A percentile compares a stretch with the other conserved stretches of the same genome.
These are phyloP conservation scores for Lathyrus sativus DNA, from an alignment of 306 rosid genomes.

Conservation along the genomic window DNA sequence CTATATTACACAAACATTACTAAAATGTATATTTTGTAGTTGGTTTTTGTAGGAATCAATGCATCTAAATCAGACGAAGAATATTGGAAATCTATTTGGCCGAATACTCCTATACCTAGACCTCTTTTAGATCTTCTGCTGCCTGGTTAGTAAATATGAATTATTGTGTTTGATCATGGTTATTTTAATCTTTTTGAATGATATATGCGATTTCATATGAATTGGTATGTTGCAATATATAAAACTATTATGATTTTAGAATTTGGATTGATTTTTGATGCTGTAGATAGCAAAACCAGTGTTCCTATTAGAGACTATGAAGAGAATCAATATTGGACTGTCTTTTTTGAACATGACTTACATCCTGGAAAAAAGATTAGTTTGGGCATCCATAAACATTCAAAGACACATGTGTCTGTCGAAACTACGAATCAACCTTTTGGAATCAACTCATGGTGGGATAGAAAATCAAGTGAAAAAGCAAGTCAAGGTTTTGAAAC, in stretches of 20 bases:
- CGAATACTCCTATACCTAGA: neutral
- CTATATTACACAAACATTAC: too few relatives aligned
- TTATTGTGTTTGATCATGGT: too few relatives aligned
- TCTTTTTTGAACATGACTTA: constrained; percentile 24
- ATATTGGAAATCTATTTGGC: neutral
- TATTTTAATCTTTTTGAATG: neutral
- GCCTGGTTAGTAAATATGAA: neutral
- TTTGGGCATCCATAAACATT: constrained; percentile 6
- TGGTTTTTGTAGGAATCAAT: too few relatives aligned
- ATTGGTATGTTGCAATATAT: too few relatives aligned
- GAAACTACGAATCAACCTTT: neutral
- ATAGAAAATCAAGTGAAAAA: too few relatives aligned
- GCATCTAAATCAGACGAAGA: neutral
- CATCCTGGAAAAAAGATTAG: constrained; percentile 4
- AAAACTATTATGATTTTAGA: too few relatives aligned
- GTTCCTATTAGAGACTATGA: constrained; percentile 2
- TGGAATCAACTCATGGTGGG: neutral
- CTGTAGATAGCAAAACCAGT: neutral
- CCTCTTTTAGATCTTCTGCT: neutral
- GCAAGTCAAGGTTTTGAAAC: too few relatives aligned
- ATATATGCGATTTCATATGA: too few relatives aligned
- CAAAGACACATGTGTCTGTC: too few relatives aligned
- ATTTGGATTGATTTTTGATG: neutral
- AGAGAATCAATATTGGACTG: constrained; percentile 25
- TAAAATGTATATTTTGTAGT: neutral